Evolutionary conservation across 768 basidiomycete species (phyloP).

Genomic region (Amyloporia xantha): DNA sequence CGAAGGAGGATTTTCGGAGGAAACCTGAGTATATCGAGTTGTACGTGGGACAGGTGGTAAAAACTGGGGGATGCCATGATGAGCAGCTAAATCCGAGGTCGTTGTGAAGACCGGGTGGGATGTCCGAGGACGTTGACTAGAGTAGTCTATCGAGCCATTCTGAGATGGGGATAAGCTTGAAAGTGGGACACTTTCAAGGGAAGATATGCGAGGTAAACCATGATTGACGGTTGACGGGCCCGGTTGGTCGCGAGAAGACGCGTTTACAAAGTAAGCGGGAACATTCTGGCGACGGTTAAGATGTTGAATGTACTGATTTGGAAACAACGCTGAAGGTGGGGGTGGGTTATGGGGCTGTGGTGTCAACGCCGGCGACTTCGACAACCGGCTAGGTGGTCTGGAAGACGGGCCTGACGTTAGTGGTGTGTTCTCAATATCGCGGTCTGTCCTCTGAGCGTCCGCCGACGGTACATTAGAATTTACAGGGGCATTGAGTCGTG

Average conservation of each 20-base stretch:
- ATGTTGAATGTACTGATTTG: constrained; percentile 14
- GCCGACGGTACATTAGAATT: constrained; percentile 14
- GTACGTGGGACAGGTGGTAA: constrained; percentile 64
- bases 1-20: constrained; percentile 22
- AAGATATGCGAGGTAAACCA: constrained; percentile 20
- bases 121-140: constrained; percentile 60
- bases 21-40: constrained; percentile 36
- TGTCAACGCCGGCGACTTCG: constrained; percentile 10
- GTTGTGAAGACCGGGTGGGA: constrained; percentile 54
- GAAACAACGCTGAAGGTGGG: constrained; percentile 22
- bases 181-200: constrained; percentile 47
- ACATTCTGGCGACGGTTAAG: constrained; percentile 19
- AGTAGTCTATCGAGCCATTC: constrained; percentile 54
- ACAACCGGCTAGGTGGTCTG: constrained; percentile 18
- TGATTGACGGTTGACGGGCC: constrained; percentile 18
- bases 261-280: constrained; percentile 18
- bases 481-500: constrained; percentile 6
- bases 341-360: constrained; percentile 8
- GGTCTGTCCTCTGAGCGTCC: constrained; percentile 15
- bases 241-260: constrained; percentile 21
- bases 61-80: constrained; percentile 71
- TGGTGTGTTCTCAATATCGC: constrained; percentile 16
- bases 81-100: constrained; percentile 62
- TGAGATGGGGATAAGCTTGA: constrained; percentile 45
- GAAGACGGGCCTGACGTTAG: constrained; percentile 20